These are phyloP conservation scores for Lathyrus oleraceus DNA, from an alignment of 306 rosid species.

Conservation along the genomic window DNA sequence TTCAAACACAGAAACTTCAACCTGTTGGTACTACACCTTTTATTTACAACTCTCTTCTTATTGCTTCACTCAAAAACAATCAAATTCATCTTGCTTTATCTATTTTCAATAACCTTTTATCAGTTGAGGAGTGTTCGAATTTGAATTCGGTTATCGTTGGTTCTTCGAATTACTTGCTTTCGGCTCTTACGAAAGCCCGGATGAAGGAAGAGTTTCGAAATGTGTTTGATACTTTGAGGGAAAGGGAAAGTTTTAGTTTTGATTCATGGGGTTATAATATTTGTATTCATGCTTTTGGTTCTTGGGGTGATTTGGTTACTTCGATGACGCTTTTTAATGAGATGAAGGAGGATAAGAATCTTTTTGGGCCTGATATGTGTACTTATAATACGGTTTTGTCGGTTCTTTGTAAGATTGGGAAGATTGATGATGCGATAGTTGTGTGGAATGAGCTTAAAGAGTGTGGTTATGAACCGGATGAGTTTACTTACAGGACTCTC, in stretches of 20 bases:
- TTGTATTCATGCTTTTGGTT: constrained; percentile 78
- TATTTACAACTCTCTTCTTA: constrained; percentile 54
- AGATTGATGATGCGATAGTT: constrained; percentile 63
- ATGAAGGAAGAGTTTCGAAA: constrained; percentile 62
- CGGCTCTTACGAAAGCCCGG: constrained; percentile 60
- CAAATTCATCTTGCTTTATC: constrained; percentile 68
- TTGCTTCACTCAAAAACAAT: constrained; percentile 58
- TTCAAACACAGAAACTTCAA: constrained; percentile 42
- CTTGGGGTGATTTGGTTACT: constrained; percentile 80
- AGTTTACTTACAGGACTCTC: constrained; percentile 59
- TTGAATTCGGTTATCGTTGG: not conserved
- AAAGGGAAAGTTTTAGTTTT: constrained; percentile 44
- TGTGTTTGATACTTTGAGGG: constrained; percentile 58
- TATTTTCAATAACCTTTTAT: constrained; percentile 51
- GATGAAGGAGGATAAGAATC: constrained; percentile 57
- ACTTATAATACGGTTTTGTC: constrained; percentile 76
- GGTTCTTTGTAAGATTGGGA: constrained; percentile 72
- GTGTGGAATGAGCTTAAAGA: constrained; percentile 78
- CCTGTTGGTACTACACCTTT: constrained; percentile 23
- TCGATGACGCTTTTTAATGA: constrained; percentile 59
- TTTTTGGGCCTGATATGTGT: constrained; percentile 64
- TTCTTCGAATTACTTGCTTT: constrained; percentile 61
- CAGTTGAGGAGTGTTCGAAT: constrained; percentile 25
- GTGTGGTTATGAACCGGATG: constrained; percentile 73
- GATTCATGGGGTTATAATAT: constrained; percentile 68